phyloP scores from a whole-genome alignment of 306 rosid genomes.

The Begonia loranthoides region DNA sequence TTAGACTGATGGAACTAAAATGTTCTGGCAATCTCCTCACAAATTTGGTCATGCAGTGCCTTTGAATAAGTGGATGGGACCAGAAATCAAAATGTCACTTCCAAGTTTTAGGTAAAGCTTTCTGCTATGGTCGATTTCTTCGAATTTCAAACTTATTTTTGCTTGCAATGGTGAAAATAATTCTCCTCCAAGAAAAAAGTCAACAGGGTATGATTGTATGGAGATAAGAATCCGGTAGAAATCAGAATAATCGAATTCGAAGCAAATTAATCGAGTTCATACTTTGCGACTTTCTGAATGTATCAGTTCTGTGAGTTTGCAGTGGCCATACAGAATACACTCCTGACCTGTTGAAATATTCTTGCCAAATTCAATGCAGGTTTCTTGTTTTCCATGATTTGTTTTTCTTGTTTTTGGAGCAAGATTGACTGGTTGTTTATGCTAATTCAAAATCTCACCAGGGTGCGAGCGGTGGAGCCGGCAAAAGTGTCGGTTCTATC shows the following conservation, averaged over 20 bases:
- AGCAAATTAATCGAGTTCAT: neutral
- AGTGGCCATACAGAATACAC: constrained; percentile 56
- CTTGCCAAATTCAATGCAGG: constrained; percentile 84
- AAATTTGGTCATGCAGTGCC: constrained; percentile 40
- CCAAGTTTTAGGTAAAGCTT: constrained; percentile 78
- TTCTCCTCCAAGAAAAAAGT: too few species aligned
- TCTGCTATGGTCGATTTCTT: neutral
- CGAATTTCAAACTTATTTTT: neutral
- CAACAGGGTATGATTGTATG: too few species aligned
- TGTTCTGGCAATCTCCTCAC: neutral
- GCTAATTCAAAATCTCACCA: constrained; percentile 8
- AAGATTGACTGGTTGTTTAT: neutral
- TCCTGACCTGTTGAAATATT: constrained; percentile 71
- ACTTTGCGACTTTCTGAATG: constrained; percentile 6
- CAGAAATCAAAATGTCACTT: constrained; percentile 61
- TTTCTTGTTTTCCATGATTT: constrained; percentile 4
- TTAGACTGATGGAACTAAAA: neutral
- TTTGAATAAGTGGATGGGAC: constrained; percentile 51
- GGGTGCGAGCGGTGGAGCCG: constrained; percentile 68
- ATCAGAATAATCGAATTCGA: too few species aligned
- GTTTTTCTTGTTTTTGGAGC: too few species aligned
- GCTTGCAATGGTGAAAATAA: neutral
- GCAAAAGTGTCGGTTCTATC: constrained; percentile 26
- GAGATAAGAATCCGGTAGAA: too few species aligned
- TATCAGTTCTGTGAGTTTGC: constrained; percentile 18